phyloP scores from a whole-genome alignment of 2,329 filamentous ascomycete genomes.

The Aspergillus quadrilineatus region DNA sequence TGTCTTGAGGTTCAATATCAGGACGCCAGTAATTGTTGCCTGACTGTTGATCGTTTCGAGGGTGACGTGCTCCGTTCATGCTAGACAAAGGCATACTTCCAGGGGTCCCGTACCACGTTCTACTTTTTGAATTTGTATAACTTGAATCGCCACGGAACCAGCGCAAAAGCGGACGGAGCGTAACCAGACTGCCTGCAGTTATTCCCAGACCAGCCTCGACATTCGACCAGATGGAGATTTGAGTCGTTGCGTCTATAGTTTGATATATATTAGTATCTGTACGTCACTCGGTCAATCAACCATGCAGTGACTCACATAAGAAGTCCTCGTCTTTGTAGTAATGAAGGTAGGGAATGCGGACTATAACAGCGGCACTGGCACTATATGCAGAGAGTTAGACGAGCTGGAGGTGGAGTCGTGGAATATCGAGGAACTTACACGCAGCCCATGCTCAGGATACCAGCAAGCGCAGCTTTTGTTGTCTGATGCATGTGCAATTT shows the following conservation, averaged over 20 bases:
- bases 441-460: conserved; percentile 58
- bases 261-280: conserved; percentile 13
- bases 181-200: conserved; percentile 50
- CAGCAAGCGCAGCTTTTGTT: conserved; percentile 54
- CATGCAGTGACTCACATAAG: conserved; percentile 30
- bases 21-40: conserved; percentile 33
- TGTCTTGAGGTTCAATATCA: conserved; percentile 29
- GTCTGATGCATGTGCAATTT: conserved; percentile 55
- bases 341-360: conserved; percentile 38
- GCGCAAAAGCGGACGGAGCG: conserved; percentile 50
- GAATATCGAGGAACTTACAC: conserved; percentile 34
- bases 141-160: conserved; percentile 32
- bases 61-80: conserved; percentile 23
- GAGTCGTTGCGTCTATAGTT: conserved; percentile 31
- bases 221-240: conserved; percentile 44
- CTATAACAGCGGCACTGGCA: conserved; percentile 38
- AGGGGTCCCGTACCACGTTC: conserved; percentile 18
- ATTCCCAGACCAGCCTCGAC: conserved; percentile 43
- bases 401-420: conserved; percentile 1
- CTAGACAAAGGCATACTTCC: conserved; percentile 34
- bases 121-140: conserved; percentile 26
- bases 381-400: conserved; percentile 18
- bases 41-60: conserved; percentile 15
- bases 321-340: conserved; percentile 34
- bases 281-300: not conserved